These are phyloP conservation scores for Candida gorgasii DNA, from an alignment of 805 yeast species.

Conservation along the genomic window DNA sequence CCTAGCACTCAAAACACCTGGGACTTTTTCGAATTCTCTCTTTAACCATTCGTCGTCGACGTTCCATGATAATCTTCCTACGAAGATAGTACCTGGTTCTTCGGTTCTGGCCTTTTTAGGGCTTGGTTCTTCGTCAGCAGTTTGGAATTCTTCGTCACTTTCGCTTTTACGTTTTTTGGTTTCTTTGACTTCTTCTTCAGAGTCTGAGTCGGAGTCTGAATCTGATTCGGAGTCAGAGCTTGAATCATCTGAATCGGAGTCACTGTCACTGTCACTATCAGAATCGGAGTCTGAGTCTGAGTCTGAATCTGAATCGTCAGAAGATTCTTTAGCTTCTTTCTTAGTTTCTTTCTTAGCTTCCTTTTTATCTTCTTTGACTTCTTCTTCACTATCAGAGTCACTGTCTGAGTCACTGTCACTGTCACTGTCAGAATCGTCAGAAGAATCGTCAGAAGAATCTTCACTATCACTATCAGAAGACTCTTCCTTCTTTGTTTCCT, in stretches of 20 bases:
- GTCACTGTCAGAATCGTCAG: constrained; percentile 22
- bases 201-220: constrained; percentile 15
- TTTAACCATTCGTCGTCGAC: constrained; percentile 93
- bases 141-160: constrained; percentile 40
- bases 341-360: background rate
- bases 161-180: constrained; percentile 41
- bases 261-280: constrained; percentile 34
- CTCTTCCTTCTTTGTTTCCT: constrained; percentile 24
- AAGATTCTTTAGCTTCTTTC: constrained; percentile 21
- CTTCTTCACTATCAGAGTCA: constrained; percentile 15
- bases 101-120: constrained; percentile 57
- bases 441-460: too few relatives aligned
- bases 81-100: constrained; percentile 89
- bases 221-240: constrained; percentile 25
- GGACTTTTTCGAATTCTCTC: constrained; percentile 77
- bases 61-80: constrained; percentile 97
- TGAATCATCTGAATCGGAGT: constrained; percentile 24
- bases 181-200: constrained; percentile 26
- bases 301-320: constrained; percentile 12
- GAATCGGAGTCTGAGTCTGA: constrained; percentile 19
- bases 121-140: constrained; percentile 31
- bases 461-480: constrained; percentile 16
- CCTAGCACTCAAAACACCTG: constrained; percentile 86
- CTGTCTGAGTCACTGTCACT: constrained; percentile 29
- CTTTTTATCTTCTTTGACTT: constrained; percentile 33